Conservation (phyloP, 345 rosid genomes). For the Eucalyptus pumila region DNA sequence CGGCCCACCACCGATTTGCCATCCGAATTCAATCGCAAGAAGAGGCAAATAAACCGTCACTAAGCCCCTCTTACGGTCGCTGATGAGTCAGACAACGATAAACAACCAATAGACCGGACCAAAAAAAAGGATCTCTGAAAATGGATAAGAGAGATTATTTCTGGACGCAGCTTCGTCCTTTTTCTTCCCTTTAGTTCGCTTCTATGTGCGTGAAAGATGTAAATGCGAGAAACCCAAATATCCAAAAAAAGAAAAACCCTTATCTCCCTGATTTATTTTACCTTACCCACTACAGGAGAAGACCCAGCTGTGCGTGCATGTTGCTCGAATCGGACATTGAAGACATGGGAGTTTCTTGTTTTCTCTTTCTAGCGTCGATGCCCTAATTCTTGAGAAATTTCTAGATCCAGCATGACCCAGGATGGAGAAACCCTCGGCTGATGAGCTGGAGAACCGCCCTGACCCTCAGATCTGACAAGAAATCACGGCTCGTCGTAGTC, state of each 20-base stretch:
- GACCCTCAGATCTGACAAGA: not conserved
- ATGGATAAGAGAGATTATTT: not conserved
- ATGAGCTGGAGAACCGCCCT: not conserved
- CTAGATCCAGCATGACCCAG: slow-evolving; percentile 6
- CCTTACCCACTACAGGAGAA: not conserved
- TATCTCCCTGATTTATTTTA: not conserved
- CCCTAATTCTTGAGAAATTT: not conserved
- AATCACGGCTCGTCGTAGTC: not conserved
- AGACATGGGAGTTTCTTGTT: slow-evolving; percentile 21
- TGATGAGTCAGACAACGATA: not conserved
- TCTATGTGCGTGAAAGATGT: not conserved
- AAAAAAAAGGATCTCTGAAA: not conserved
- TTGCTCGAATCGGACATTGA: slow-evolving; percentile 11
- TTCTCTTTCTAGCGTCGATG: not conserved
- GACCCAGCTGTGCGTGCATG: not conserved
- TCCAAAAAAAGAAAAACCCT: not conserved
- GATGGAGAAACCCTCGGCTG: not conserved
- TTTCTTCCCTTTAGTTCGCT: not conserved
- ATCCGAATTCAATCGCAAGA: slow-evolving; percentile 7
- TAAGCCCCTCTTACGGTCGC: not conserved
- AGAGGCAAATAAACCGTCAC: not conserved
- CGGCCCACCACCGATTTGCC: slow-evolving; percentile 88
- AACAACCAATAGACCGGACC: not conserved
- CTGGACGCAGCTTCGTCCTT: not conserved
- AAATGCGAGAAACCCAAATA: not conserved